Base-by-base conservation (phyloP, 805 yeast genomes). In the Phaffomyces thermotolerans region DNA sequence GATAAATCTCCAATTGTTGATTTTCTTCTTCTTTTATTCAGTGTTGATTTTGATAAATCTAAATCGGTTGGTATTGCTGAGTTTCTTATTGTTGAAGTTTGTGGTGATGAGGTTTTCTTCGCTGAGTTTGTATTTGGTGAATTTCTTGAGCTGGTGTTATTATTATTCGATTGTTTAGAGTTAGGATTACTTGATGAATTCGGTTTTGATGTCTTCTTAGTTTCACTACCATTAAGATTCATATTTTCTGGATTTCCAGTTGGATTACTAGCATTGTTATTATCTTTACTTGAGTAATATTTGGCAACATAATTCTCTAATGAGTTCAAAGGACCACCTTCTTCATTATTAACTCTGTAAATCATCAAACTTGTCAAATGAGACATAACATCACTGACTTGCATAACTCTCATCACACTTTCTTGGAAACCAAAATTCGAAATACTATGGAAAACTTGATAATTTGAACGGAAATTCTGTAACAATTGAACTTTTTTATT, bases 321-420 rank as follows among this genome's bases (percentile, higher is more conserved):
- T 0, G 84, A 76, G 22, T 71, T 73, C 35, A 77, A 47, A 0
- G 89, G 86, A 30, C 81, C 74, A 6, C 60, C 60, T 4, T 74
- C 68, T 23, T 75, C 69, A 29, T 67, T 66, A 7, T 71, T 62
- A 44, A 67, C 65, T 9, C 84, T 73, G 51, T 71, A 77, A 10
- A 71, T 66, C 78, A 85, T 79, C 43, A 88, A 64, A 6, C 84
- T 79, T 43, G 75, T 73, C 49, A 87, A 68, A 48, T 78, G 76
- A 0, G 88, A 71, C 87, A 88, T 83, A 9, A 82, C 81, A 60
- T 86, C 93, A 35, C 88, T 75, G 5, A 84, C 76, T 59, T 85
- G 91, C 64, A 87, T 63, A 20, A 81, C 70, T 46, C 91, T 66
- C 77, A 85, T 74, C 7, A 85, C 79, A 34, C 73, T 72, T 41